Conservation (phyloP, 1,139 yeast species). For the Ogataea hybrid region DNA sequence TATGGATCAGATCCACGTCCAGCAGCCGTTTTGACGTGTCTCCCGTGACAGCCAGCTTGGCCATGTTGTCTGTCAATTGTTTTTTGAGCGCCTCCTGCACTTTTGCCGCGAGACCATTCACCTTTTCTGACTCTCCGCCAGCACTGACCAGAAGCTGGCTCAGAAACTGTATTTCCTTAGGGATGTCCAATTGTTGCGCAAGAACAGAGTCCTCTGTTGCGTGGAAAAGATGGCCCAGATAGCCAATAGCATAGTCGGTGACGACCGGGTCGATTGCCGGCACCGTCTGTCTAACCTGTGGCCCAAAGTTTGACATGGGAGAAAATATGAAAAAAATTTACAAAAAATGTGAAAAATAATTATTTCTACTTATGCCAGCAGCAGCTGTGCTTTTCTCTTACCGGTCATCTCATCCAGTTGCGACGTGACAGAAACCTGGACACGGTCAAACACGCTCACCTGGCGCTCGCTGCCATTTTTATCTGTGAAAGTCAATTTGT, state of each 20-base stretch:
- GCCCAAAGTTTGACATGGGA: conserved; percentile 49
- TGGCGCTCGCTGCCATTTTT: conserved; percentile 44
- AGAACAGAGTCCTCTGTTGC: conserved; percentile 81
- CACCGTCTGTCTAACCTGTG: conserved; percentile 83
- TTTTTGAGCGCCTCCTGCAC: conserved; percentile 49
- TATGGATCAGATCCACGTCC: conserved; percentile 66
- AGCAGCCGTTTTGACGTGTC: conserved; percentile 80
- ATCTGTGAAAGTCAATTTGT: conserved; percentile 56
- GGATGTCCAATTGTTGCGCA: conserved; percentile 67
- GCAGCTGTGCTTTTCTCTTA: conserved; percentile 85
- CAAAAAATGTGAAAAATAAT: not conserved
- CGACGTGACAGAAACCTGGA: conserved; percentile 77
- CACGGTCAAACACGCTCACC: conserved; percentile 81
- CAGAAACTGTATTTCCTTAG: conserved; percentile 64
- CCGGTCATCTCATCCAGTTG: conserved; percentile 86
- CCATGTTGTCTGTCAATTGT: conserved; percentile 65
- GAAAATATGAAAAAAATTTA: not conserved
- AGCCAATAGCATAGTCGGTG: conserved; percentile 88
- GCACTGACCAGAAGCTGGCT: conserved; percentile 67
- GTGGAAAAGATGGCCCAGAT: conserved; percentile 71
- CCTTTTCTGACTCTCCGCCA: conserved; percentile 64
- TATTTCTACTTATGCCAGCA: conserved; percentile 32
- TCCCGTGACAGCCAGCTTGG: conserved; percentile 63
- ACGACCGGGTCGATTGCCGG: conserved; percentile 89
- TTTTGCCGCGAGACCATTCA: conserved; percentile 45